Conservation (phyloP, 208 protist genomes). For the Wallacemonas sp. region DNA sequence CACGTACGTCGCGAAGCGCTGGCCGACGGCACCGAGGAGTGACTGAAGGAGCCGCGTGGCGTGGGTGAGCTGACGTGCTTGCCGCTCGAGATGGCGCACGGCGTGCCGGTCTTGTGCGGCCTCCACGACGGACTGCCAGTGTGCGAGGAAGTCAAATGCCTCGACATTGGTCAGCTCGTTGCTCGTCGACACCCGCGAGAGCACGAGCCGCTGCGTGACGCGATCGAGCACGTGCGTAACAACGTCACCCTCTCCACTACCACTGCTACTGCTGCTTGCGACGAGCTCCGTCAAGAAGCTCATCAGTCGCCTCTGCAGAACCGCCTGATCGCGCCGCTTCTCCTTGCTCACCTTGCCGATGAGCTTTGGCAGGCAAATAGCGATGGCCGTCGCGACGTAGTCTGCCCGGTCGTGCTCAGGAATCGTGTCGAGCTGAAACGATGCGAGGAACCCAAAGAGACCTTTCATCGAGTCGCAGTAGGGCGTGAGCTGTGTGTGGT, state of each 20-base stretch:
- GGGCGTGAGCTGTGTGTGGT: slow-evolving; percentile 68
- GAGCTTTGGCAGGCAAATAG: slow-evolving; percentile 79
- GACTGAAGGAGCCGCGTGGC: slow-evolving; percentile 62
- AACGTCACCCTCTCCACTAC: slow-evolving; percentile 6
- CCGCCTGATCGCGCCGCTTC: slow-evolving; percentile 73
- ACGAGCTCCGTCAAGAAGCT: slow-evolving; percentile 70
- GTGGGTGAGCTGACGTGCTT: slow-evolving; percentile 56
- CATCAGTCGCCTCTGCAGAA: slow-evolving; percentile 80
- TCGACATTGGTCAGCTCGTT: slow-evolving; percentile 1
- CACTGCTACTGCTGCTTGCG: not conserved
- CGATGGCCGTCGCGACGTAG: slow-evolving; percentile 73
- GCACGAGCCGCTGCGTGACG: slow-evolving; percentile 67
- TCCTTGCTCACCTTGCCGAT: slow-evolving; percentile 68
- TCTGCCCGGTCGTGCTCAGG: slow-evolving; percentile 44
- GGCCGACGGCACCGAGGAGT: slow-evolving; percentile 67
- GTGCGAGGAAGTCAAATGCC: slow-evolving; percentile 23
- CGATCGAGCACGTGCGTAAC: slow-evolving; percentile 67
- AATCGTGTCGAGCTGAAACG: slow-evolving; percentile 77
- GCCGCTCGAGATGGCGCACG: slow-evolving; percentile 55
- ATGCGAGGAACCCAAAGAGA: slow-evolving; percentile 80
- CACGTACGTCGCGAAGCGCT: slow-evolving; percentile 65
- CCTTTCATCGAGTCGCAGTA: slow-evolving; percentile 76
- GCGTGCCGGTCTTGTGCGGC: slow-evolving; percentile 25
- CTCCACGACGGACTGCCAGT: slow-evolving; percentile 15
- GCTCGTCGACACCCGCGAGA: slow-evolving; percentile 39